Base-by-base conservation (phyloP, 108 stramenopile species). In the Pseudonitzschia delicatissima region DNA sequence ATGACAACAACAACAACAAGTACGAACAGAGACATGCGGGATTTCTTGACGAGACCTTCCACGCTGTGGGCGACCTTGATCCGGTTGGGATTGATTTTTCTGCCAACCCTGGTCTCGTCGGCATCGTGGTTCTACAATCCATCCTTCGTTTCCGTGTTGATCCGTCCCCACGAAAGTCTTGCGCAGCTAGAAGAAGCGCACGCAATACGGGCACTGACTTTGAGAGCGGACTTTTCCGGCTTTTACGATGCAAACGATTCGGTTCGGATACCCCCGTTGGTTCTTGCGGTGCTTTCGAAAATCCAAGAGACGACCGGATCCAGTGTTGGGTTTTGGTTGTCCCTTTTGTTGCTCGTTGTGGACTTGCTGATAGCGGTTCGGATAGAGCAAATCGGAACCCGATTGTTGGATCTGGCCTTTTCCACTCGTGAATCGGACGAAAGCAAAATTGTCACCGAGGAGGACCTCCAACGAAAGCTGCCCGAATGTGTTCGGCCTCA, bases 251-350 rank as follows among this genome's bases (percentile, higher is more conserved):
- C 66, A 1, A 42, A 53, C 39, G 63, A 48, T 45, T 33, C 57
- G 17, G 52, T 71, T 25, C 70, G 64, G 42, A 37, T 77, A 20
- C 64, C 76, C 45, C 76, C 76, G 40, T 48, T 77, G n/a, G 12
- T 66, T 4, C 33, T 77, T 36, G 64, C 59, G 15, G 7, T 49
- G 1, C 45, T 76, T 11, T 21, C 20, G 27, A 61, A 62, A 21
- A 20, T 69, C 21, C 27, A 37, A 8, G 45, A 64, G 44, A 35
- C 50, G 20, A 18, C 47, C 3, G n/a, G n/a, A n/a, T 5, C 35
- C n/a, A 21, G 45, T 47, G 27, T 53, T 21, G 64, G 52, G 34
- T 23, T 70, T 3, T 61, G 57, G 32, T 25, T 71, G 47, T 31
- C 62, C 4, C 18, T 70, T 25, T 7, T 71, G 23, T 63, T 72